These are phyloP conservation scores for Tylopilus sp. DNA, from an alignment of 768 basidiomycete species.

Conservation along the genomic window DNA sequence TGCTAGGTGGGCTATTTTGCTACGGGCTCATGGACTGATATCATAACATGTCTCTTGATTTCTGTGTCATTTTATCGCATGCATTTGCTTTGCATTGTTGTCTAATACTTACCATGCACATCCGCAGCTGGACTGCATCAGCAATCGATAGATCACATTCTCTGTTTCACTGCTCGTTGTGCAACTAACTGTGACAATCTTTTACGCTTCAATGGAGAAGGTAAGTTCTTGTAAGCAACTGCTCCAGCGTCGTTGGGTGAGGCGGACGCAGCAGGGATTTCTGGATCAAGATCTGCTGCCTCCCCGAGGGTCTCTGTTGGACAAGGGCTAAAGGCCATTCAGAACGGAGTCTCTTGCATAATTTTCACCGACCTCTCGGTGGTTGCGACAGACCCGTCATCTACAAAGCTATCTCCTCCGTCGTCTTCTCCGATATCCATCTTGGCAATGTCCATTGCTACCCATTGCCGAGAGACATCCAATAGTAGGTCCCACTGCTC, in stretches of 20 bases:
- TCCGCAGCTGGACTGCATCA: slow-evolving; percentile 19
- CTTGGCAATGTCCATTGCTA: slow-evolving; percentile 7
- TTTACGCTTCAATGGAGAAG: slow-evolving; percentile 24
- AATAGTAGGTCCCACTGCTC: slow-evolving; percentile 20
- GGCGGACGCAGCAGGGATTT: not conserved
- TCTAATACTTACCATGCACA: slow-evolving; percentile 21
- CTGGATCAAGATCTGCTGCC: slow-evolving; percentile 2
- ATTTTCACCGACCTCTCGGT: slow-evolving; percentile 11
- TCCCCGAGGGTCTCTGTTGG: slow-evolving; percentile 1
- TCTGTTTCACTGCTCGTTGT: slow-evolving; percentile 10
- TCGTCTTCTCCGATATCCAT: slow-evolving; percentile 7
- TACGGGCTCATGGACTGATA: slow-evolving; percentile 47
- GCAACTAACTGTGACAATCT: slow-evolving; percentile 12
- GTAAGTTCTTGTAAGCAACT: slow-evolving; percentile 16
- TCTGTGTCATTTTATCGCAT: slow-evolving; percentile 19
- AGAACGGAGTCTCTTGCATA: slow-evolving; percentile 1
- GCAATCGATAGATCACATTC: slow-evolving; percentile 10
- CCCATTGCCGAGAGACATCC: slow-evolving; percentile 19
- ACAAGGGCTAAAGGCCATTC: slow-evolving; percentile 3
- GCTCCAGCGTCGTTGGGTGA: not conserved
- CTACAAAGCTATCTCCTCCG: slow-evolving; percentile 4
- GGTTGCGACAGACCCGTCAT: not conserved
- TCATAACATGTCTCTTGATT: slow-evolving; percentile 28
- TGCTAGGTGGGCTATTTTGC: slow-evolving; percentile 63
- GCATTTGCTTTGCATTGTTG: slow-evolving; percentile 16